phyloP scores from a whole-genome alignment of 2,329 filamentous ascomycete genomes.

The Hypoxylon sp. region DNA sequence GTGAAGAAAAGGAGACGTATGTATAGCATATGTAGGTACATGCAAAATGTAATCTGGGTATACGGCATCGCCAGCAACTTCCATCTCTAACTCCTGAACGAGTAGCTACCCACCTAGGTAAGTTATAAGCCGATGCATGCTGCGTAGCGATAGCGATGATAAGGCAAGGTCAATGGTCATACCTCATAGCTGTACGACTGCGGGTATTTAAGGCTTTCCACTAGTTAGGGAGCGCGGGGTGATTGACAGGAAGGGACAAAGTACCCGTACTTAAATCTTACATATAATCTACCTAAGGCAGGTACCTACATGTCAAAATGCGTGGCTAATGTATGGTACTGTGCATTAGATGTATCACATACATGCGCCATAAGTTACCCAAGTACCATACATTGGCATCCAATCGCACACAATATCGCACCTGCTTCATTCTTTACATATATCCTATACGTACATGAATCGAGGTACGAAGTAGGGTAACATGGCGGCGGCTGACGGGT shows the following conservation, averaged over 20 bases:
- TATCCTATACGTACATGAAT: constrained; percentile 22
- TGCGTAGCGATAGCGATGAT: constrained; percentile 25
- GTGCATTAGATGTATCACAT: constrained; percentile 21
- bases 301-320: constrained; percentile 25
- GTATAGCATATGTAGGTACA: constrained; percentile 13
- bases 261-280: constrained; percentile 14
- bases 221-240: constrained; percentile 35
- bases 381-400: neutral
- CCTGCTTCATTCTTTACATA: constrained; percentile 26
- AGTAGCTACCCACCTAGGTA: constrained; percentile 39
- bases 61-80: constrained; percentile 26
- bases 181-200: constrained; percentile 33
- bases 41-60: constrained; percentile 13
- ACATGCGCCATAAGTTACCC: constrained; percentile 7
- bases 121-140: constrained; percentile 27
- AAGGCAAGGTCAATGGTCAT: constrained; percentile 26
- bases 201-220: constrained; percentile 40
- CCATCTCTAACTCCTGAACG: constrained; percentile 11
- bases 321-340: constrained; percentile 17
- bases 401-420: constrained; percentile 14
- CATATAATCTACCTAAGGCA: constrained; percentile 10
- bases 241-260: constrained; percentile 20
- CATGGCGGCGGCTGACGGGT: constrained; percentile 39
- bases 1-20: constrained; percentile 30
- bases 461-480: constrained; percentile 42